Conservation (phyloP, 1,284 basidiomycete species). For the Trichosporon asahii region DNA sequence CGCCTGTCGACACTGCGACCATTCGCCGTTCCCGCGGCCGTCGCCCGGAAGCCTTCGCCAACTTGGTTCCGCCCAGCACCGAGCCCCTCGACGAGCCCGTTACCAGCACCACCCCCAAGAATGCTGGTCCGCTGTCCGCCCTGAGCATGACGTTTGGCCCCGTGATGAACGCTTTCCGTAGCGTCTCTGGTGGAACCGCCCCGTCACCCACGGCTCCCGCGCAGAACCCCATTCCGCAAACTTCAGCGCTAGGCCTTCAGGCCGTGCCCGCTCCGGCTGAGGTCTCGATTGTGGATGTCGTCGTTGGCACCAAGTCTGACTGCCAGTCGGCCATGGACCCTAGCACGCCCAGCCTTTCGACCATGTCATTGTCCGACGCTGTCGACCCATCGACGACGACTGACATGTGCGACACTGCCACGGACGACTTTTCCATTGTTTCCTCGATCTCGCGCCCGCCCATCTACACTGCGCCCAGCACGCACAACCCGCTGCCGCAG, state of each 20-base stretch:
- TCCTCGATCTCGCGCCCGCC: constrained; percentile 20
- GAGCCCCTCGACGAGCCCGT: constrained; percentile 21
- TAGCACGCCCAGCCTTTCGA: constrained; percentile 43
- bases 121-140: constrained; percentile 29
- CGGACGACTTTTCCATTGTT: constrained; percentile 34
- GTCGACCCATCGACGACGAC: constrained; percentile 35
- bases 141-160: constrained; percentile 29
- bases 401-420: constrained; percentile 34
- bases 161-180: constrained; percentile 40
- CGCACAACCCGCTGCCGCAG: constrained; percentile 10
- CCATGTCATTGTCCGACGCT: constrained; percentile 44
- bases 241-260: constrained; percentile 27
- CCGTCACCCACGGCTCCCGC: constrained; percentile 6
- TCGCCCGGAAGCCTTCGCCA: constrained; percentile 15
- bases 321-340: constrained; percentile 6
- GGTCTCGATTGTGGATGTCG: constrained; percentile 37
- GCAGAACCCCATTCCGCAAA: not conserved
- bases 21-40: constrained; percentile 13
- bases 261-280: constrained; percentile 33
- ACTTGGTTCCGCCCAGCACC: constrained; percentile 19
- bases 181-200: constrained; percentile 17
- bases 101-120: constrained; percentile 14
- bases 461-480: not conserved
- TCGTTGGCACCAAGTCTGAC: constrained; percentile 28
- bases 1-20: constrained; percentile 22